Percentiles rank a stretch among this genome's conserved stretches.
phyloP scores from a whole-genome alignment of 164 flowering plant genomes.

The Vitis vinifera region DNA sequence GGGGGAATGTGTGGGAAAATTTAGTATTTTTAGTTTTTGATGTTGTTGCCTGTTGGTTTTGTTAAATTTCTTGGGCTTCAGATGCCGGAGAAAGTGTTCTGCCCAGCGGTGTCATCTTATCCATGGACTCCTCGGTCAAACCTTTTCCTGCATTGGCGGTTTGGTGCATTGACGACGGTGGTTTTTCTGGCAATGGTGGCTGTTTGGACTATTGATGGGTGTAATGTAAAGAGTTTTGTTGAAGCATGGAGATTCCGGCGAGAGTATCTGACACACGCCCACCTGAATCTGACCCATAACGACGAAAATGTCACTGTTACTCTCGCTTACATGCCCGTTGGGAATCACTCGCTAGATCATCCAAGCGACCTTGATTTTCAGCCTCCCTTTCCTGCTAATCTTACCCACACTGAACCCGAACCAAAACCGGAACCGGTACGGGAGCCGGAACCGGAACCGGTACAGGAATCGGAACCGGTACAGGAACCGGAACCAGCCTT shows the following conservation, averaged over 20 bases:
- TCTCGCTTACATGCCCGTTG: neutral
- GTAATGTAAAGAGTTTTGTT: conserved; percentile 31
- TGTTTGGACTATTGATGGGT: conserved; percentile 63
- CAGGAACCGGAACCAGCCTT: neutral
- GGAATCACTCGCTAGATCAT: too few species aligned
- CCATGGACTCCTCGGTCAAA: conserved; percentile 30
- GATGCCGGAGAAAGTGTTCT: conserved; percentile 61
- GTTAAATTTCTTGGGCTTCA: conserved; percentile 2
- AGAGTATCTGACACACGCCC: conserved; percentile 14
- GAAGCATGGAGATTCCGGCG: conserved; percentile 35
- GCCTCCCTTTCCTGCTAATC: neutral
- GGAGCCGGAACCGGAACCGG: too few species aligned
- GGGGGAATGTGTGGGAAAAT: too few species aligned
- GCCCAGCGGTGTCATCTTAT: conserved; percentile 8
- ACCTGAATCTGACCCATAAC: conserved; percentile 7
- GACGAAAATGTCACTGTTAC: neutral
- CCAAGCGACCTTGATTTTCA: too few species aligned
- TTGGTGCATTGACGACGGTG: conserved; percentile 35
- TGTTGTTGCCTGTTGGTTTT: conserved; percentile 4
- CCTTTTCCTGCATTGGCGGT: conserved; percentile 44
- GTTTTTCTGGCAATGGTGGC: conserved; percentile 54
- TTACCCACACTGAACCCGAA: neutral
- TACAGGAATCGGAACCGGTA: too few species aligned
- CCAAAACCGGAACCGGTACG: too few species aligned
- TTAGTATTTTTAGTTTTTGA: neutral